Evolutionary conservation across 306 rosid species (phyloP).

Genomic region (Clitoria ternatea): DNA sequence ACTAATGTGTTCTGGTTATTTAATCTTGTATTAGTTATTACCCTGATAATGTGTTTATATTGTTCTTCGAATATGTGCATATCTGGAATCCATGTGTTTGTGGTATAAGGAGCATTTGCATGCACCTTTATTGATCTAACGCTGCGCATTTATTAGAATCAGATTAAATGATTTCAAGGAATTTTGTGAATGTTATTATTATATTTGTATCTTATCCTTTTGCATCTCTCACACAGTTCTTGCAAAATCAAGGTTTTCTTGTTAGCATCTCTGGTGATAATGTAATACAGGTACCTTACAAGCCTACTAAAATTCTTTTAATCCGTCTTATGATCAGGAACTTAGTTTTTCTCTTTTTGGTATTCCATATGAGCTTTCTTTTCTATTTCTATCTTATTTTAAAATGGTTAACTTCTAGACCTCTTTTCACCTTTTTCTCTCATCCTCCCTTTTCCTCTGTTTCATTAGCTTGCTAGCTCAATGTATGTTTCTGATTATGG

Average conservation of each 20-base stretch:
- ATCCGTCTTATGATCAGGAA: neutral
- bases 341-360: neutral
- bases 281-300: constrained; percentile 68
- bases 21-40: neutral
- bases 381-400: neutral
- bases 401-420: neutral
- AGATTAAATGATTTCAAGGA: constrained; percentile 2
- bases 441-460: neutral
- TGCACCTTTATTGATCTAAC: constrained; percentile 14
- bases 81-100: neutral
- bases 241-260: constrained; percentile 87
- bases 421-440: neutral
- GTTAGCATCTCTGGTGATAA: constrained; percentile 67
- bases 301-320: constrained; percentile 10
- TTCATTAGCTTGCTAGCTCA: constrained; percentile 26
- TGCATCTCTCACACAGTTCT: constrained; percentile 50
- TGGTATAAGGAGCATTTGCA: neutral
- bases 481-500: constrained; percentile 45
- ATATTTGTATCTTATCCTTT: constrained; percentile 1
- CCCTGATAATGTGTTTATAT: neutral
- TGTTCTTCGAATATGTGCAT: constrained; percentile 4
- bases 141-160: neutral
- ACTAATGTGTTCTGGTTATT: neutral
- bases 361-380: constrained; percentile 12
- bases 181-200: constrained; percentile 12